Evolutionary conservation across 345 rosid genomes (phyloP).

Genomic region (Acer campestre): DNA sequence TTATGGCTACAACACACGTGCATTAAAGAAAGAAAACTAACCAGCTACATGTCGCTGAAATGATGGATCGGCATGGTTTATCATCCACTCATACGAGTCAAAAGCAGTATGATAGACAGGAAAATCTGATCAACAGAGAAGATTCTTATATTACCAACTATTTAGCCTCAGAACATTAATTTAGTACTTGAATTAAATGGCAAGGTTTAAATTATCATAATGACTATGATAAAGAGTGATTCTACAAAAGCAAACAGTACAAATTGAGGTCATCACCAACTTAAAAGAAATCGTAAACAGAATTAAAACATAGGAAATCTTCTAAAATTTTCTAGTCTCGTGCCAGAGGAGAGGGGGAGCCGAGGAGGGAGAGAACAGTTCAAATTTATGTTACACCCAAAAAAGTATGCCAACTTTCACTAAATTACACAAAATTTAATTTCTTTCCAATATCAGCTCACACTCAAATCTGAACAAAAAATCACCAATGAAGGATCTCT

Average conservation of each 20-base stretch:
- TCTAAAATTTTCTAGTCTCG: neutral
- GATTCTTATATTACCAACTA: conserved; percentile 7
- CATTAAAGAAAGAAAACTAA: conserved; percentile 31
- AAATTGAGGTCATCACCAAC: neutral
- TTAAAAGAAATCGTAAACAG: neutral
- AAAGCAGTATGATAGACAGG: conserved; percentile 95
- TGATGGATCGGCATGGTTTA: conserved; percentile 67
- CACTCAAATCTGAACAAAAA: neutral
- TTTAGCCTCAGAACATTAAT: conserved; percentile 3
- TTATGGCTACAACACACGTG: neutral
- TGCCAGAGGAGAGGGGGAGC: too few relatives aligned
- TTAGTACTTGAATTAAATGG: neutral
- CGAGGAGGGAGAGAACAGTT: too few relatives aligned
- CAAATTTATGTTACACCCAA: neutral
- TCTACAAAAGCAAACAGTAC: neutral
- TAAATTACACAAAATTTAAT: neutral
- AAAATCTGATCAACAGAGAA: conserved; percentile 53
- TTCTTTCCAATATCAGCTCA: neutral
- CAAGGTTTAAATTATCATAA: neutral
- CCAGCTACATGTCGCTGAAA: conserved; percentile 92
- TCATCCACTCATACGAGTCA: conserved; percentile 87
- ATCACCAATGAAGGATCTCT: neutral
- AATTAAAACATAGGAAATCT: neutral
- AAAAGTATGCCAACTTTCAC: neutral
- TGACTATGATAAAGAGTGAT: neutral